Evolutionary conservation across 2,329 filamentous ascomycete species (phyloP), one percentile per base, ranked within the genome.

Genomic region (Colletotrichum sp.): DNA sequence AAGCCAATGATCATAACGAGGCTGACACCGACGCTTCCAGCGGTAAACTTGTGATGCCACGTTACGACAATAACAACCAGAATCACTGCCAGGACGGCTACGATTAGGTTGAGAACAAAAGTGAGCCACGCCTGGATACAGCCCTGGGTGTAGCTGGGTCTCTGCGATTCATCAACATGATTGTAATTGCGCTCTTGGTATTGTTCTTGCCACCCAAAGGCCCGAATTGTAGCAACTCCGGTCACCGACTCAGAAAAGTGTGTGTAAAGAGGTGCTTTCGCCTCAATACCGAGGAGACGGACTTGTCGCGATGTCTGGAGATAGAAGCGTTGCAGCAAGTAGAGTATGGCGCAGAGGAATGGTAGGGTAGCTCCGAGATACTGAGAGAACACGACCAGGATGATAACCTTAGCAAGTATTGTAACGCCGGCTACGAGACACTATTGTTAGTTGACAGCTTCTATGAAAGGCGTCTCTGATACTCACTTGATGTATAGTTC

Each of bases 271-370:
- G 83, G 83, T 10, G 80, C 80, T 71, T 84, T 84, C 13, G 82
- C 79, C 39, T 84, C 83, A 6, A 84, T 79, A 9, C 83, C 83
- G 12, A 84, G 77, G 5, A 82, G 77, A 15, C 84, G 81, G 2
- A 85, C 63, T 76, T 85, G 84, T 1, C 84, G 77, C 1, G 83
- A 84, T 6, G 83, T 85, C 28, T 79, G 80, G 1, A 85, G 81
- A 60, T 84, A 84, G 63, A 82, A 84, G 15, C 78, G 78, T 52
- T 83, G 82, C 18, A 84, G 68, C 12, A 80, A 69, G 36, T 81
- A 84, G 28, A 85, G 71, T 0, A 79, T 68, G 3, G 77, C 52
- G 6, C 78, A 44, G 5, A 81, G 78, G 44, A 83, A 68, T 0
- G 82, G 81, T 13, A 81, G 71, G 0, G 78, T 79, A 12, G 82